These are phyloP conservation scores for Rhizophora mangle DNA, from an alignment of 345 rosid genomes.

Conservation along the genomic window DNA sequence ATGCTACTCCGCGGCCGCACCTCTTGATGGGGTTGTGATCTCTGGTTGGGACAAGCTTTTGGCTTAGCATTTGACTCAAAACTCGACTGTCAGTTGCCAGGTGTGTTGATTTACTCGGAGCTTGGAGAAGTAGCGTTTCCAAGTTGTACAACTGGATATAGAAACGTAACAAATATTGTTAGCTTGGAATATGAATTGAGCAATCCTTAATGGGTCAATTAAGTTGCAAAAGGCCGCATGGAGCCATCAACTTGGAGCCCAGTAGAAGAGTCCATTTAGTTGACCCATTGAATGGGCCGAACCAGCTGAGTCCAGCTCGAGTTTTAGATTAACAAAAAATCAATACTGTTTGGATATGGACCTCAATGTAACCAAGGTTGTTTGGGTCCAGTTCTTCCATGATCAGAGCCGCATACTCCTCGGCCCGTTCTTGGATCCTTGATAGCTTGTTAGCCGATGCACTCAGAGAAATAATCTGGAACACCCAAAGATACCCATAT, in stretches of 20 bases:
- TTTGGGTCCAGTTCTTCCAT: slow-evolving; percentile 82
- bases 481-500: not conserved
- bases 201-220: too few relatives aligned
- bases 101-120: slow-evolving; percentile 51
- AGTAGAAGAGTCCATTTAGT: not conserved
- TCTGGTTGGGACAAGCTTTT: slow-evolving; percentile 67
- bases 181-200: too few relatives aligned
- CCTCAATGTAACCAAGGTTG: slow-evolving; percentile 76
- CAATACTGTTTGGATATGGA: slow-evolving; percentile 16
- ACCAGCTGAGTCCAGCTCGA: not conserved
- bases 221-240: too few relatives aligned
- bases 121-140: slow-evolving; percentile 70
- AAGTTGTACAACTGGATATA: slow-evolving; percentile 52
- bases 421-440: slow-evolving; percentile 60
- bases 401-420: slow-evolving; percentile 82
- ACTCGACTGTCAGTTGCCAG: slow-evolving; percentile 45
- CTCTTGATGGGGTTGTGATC: slow-evolving; percentile 55
- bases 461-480: slow-evolving; percentile 72
- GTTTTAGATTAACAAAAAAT: not conserved
- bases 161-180: too few relatives aligned
- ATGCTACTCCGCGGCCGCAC: slow-evolving; percentile 34
- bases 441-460: slow-evolving; percentile 77
- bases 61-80: slow-evolving; percentile 62
- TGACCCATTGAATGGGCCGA: not conserved
- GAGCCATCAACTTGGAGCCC: too few relatives aligned